These are phyloP conservation scores for Colletotrichum phormii DNA, from an alignment of 2,329 filamentous ascomycete genomes.

Conservation along the genomic window DNA sequence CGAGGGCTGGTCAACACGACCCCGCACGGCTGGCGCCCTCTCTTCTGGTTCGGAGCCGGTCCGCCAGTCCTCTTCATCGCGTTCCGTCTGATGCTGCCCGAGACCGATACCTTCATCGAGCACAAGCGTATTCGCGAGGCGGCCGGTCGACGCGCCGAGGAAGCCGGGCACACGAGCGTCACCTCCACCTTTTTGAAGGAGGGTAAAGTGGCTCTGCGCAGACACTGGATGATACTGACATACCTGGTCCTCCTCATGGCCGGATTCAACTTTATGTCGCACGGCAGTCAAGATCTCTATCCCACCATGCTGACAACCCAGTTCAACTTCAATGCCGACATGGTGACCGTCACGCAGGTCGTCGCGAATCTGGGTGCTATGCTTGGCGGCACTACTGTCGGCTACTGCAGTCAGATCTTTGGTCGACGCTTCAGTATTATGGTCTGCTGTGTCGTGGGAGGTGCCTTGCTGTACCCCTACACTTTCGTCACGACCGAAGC, in stretches of 20 bases:
- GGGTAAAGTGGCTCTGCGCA: slow-evolving; percentile 80
- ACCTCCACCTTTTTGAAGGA: slow-evolving; percentile 78
- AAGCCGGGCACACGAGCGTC: slow-evolving; percentile 53
- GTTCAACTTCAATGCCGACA: slow-evolving; percentile 62
- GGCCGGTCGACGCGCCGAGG: slow-evolving; percentile 29
- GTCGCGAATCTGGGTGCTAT: slow-evolving; percentile 79
- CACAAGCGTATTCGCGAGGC: slow-evolving; percentile 71
- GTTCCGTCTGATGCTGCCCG: slow-evolving; percentile 81
- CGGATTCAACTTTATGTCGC: slow-evolving; percentile 92
- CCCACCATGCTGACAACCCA: slow-evolving; percentile 70
- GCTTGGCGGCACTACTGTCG: slow-evolving; percentile 73
- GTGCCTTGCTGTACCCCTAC: slow-evolving; percentile 86
- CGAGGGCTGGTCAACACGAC: slow-evolving; percentile 81
- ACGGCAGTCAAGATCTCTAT: slow-evolving; percentile 76
- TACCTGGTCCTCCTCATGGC: slow-evolving; percentile 91
- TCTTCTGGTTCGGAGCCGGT: slow-evolving; percentile 90
- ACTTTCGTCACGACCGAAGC: slow-evolving; percentile 72
- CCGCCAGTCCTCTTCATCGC: slow-evolving; percentile 84
- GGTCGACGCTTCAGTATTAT: slow-evolving; percentile 78
- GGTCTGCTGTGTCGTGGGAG: slow-evolving; percentile 72
- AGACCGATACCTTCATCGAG: slow-evolving; percentile 79
- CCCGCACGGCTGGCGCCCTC: slow-evolving; percentile 81
- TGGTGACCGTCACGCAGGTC: slow-evolving; percentile 77
- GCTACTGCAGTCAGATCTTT: slow-evolving; percentile 76
- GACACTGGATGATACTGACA: slow-evolving; percentile 82